Conservation (phyloP, 73 alveolate species). For the Stentor coeruleus region DNA sequence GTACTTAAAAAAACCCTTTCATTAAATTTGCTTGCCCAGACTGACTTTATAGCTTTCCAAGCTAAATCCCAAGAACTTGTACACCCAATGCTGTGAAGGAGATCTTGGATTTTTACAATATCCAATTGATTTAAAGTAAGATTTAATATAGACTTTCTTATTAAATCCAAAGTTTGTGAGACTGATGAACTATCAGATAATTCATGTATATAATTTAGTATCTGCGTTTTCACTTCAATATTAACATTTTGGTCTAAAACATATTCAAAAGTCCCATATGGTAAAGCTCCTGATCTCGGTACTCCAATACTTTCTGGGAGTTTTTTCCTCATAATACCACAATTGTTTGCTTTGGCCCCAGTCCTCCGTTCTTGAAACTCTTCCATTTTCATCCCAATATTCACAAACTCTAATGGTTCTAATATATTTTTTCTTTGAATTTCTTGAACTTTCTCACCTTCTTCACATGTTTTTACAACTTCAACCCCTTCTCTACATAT, state of each 20-base stretch:
- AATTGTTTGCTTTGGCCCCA: conserved; percentile 19
- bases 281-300: not conserved
- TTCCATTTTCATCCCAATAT: not conserved
- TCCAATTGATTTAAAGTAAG: not conserved
- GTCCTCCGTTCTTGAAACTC: conserved; percentile 5
- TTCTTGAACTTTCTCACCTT: not conserved
- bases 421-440: not conserved
- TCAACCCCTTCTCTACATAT: not conserved
- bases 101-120: conserved; percentile 31
- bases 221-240: too few relatives aligned
- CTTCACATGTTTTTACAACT: not conserved
- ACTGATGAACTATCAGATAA: not conserved
- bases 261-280: not conserved
- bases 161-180: not conserved
- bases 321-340: not conserved
- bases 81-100: conserved; percentile 54
- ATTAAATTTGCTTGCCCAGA: conserved; percentile 85
- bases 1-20: conserved; percentile 86
- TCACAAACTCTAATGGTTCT: not conserved
- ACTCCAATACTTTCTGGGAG: conserved; percentile 3
- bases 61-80: conserved; percentile 56
- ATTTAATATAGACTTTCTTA: not conserved
- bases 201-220: not conserved
- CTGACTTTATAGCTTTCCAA: conserved; percentile 76
- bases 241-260: not conserved